Conservation (phyloP, 2,329 filamentous ascomycete species). For the Achaetomium macrosporum region DNA sequence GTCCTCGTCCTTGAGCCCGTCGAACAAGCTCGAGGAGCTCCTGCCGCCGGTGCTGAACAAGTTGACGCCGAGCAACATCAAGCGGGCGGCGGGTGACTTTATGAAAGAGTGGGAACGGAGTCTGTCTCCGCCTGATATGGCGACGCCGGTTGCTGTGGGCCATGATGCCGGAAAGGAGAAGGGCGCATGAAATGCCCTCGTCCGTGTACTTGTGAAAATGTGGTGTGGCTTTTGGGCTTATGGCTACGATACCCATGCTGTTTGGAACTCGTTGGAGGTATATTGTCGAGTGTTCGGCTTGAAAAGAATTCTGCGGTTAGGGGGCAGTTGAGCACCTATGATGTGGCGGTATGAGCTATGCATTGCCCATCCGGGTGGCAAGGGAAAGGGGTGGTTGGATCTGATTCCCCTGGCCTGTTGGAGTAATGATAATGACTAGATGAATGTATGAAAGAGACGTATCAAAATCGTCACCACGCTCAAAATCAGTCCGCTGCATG, state of each 20-base stretch:
- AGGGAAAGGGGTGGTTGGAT: not conserved
- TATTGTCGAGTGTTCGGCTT: not conserved
- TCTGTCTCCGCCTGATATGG: conserved; percentile 46
- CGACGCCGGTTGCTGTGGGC: not conserved
- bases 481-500: too few species aligned
- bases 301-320: too few species aligned
- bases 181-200: conserved; percentile 1
- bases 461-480: not conserved
- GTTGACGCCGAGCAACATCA: conserved; percentile 68
- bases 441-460: conserved; percentile 11
- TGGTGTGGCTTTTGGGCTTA: not conserved
- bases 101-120: conserved; percentile 91
- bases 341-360: too few species aligned
- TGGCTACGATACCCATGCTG: too few species aligned
- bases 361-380: too few species aligned
- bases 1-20: conserved; percentile 21
- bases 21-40: conserved; percentile 47
- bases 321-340: too few species aligned
- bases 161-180: conserved; percentile 8
- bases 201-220: not conserved
- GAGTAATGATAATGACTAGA: conserved; percentile 11
- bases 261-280: not conserved
- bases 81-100: conserved; percentile 74
- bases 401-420: not conserved
- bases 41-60: conserved; percentile 67